Conservation (phyloP, 2,329 filamentous ascomycete species). For the Gaeumannomyces tritici region DNA sequence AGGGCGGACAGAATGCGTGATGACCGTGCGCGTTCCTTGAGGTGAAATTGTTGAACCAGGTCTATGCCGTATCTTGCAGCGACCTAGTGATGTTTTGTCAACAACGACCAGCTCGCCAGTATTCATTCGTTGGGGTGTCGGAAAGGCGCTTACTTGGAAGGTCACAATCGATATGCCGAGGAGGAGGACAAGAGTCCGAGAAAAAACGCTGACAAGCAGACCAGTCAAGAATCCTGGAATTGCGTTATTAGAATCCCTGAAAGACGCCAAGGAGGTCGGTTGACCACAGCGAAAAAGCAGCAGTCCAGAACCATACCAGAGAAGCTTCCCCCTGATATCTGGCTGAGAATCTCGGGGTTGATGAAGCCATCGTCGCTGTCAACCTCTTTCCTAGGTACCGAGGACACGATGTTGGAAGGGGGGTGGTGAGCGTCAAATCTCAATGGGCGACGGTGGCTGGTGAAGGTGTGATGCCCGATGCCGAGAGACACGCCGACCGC, state of each 20-base stretch:
- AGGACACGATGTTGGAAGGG: background rate
- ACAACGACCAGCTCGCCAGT: background rate
- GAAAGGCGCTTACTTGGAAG: constrained; percentile 44
- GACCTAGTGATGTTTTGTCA: constrained; percentile 19
- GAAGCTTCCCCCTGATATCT: constrained; percentile 46
- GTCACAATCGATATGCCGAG: constrained; percentile 55
- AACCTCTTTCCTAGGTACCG: constrained; percentile 5
- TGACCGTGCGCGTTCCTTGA: constrained; percentile 24
- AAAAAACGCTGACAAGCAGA: constrained; percentile 60
- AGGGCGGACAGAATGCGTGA: constrained; percentile 37
- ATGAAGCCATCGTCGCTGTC: constrained; percentile 10
- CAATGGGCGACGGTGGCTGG: background rate
- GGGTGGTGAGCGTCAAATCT: constrained; percentile 5
- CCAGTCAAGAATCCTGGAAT: constrained; percentile 50
- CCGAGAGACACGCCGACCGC: constrained; percentile 4
- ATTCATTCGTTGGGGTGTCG: no score
- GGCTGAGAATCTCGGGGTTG: constrained; percentile 28
- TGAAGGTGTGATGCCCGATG: constrained; percentile 1
- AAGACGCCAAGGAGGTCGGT: constrained; percentile 3
- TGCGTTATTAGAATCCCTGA: background rate
- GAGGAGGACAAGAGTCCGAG: constrained; percentile 57
- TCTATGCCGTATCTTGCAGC: constrained; percentile 33
- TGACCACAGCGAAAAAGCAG: no score
- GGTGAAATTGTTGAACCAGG: constrained; percentile 23
- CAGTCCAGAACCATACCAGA: constrained; percentile 24